These are phyloP conservation scores for Ophiocordyceps camponoti-floridani DNA, from an alignment of 2,329 filamentous ascomycete species.

Conservation along the genomic window DNA sequence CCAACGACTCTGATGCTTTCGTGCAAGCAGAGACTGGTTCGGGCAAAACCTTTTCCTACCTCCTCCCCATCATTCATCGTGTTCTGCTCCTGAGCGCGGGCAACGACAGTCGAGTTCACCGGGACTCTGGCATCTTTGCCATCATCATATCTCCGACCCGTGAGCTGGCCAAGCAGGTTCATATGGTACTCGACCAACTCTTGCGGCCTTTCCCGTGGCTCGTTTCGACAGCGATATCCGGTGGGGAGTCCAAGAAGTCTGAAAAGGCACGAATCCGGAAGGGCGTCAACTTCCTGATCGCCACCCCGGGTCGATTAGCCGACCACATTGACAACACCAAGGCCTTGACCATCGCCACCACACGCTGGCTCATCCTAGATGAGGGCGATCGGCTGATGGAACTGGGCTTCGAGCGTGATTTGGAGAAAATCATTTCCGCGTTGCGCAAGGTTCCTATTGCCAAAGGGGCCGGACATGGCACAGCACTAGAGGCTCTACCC, in stretches of 20 bases:
- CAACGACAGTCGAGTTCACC: slow-evolving; percentile 43
- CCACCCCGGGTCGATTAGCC: slow-evolving; percentile 76
- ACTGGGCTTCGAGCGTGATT: slow-evolving; percentile 86
- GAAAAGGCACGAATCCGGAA: slow-evolving; percentile 91
- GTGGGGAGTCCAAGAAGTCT: slow-evolving; percentile 51
- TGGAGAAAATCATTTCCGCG: slow-evolving; percentile 69
- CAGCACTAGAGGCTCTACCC: slow-evolving; percentile 45
- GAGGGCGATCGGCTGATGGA: slow-evolving; percentile 98
- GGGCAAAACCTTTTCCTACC: slow-evolving; percentile 91
- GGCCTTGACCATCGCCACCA: slow-evolving; percentile 70
- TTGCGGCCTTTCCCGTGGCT: slow-evolving; percentile 87
- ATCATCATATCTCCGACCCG: slow-evolving; percentile 87
- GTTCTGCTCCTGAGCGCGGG: slow-evolving; percentile 57
- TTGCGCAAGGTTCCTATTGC: slow-evolving; percentile 48
- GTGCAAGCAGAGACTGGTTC: slow-evolving; percentile 95
- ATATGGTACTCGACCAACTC: slow-evolving; percentile 67
- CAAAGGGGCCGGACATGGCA: slow-evolving; percentile 39
- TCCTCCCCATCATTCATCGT: slow-evolving; percentile 79
- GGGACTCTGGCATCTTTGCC: slow-evolving; percentile 81
- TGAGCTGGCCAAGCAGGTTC: slow-evolving; percentile 88
- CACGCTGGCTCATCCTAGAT: slow-evolving; percentile 86
- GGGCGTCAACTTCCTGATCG: slow-evolving; percentile 87
- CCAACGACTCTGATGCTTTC: slow-evolving; percentile 76
- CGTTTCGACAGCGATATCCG: slow-evolving; percentile 68
- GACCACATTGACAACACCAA: slow-evolving; percentile 91